Base-by-base conservation (phyloP, 495 filamentous ascomycete genomes). In the Neurospora tetraspora region DNA sequence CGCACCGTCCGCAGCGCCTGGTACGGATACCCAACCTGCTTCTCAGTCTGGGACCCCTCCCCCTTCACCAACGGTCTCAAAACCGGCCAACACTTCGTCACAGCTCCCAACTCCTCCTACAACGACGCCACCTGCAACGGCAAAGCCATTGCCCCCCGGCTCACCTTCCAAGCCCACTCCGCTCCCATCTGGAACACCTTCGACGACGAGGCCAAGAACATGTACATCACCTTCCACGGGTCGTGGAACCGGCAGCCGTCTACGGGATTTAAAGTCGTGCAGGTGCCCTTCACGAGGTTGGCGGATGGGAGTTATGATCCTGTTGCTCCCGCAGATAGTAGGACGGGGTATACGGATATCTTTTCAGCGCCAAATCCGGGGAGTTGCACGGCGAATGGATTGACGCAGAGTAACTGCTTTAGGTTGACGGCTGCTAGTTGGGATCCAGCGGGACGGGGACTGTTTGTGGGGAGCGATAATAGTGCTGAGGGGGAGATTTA, bases 1-100 rank as follows among this genome's bases (percentile, higher is more conserved):
- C 71, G 78, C 36, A 81, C 76, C 45, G 53, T 65, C 10, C 76
- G 78, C 42, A 75, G 81, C 69, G 81, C 77, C 4, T 89, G 89
- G 76, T 89, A 86, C 78, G 90, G 90, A 18, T 92, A 92, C 77
- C 91, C 91, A n/a, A 83, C 82, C n/a, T 92, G 91, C 80, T 90
- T 88, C 75, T 78, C 90, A 2, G 87, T 87, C 16, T 92, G 90
- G 89, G 82, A 86, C 74, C 81, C 85, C 1, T 75, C 75, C 61
- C 78, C 76, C 71, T 87, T 88, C 43, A 43, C 82, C 71, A 78
- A 79, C 71, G 68, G 77, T 3, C 76, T 89, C 73, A 81, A 83
- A 75, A 84, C 85, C 18, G 87, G 87, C 34, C 76, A 71, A 39
- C 86, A 89, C 73, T 88, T 89, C 76, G 82, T 83, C 0, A 59